Conservation (phyloP, 768 basidiomycete genomes). For the Clavulina sp. region DNA sequence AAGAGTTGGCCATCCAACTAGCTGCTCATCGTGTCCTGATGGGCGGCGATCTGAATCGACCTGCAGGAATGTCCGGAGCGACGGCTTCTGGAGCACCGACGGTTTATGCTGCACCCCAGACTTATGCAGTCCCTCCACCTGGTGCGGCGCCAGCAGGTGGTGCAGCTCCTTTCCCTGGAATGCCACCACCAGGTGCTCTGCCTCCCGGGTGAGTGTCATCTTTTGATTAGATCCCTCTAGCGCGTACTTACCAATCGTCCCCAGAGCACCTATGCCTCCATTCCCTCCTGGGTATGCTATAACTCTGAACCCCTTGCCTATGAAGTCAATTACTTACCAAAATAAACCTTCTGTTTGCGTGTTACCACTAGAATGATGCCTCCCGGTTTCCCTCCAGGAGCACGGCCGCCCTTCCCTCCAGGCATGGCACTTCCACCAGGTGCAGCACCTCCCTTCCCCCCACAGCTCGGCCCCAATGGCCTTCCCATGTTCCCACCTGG, state of each 20-base stretch:
- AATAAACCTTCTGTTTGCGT: not conserved
- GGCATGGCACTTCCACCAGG: conserved; percentile 15
- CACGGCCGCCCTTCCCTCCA: conserved; percentile 15
- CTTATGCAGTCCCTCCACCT: conserved; percentile 35
- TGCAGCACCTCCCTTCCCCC: conserved; percentile 15
- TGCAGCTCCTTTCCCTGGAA: conserved; percentile 26
- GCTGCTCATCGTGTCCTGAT: conserved; percentile 85
- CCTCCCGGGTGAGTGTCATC: conserved; percentile 7
- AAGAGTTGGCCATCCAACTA: conserved; percentile 69
- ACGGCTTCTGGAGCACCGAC: conserved; percentile 24
- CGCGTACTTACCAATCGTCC: not conserved
- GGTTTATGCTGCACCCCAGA: conserved; percentile 59
- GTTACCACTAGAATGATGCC: conserved; percentile 14
- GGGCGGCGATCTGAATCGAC: conserved; percentile 32
- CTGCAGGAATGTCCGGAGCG: conserved; percentile 21
- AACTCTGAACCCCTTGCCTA: too few species aligned
- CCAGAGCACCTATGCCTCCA: conserved; percentile 17
- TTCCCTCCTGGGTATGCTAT: conserved; percentile 18
- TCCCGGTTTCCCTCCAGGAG: conserved; percentile 11
- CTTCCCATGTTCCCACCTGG: not conserved
- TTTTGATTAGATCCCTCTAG: not conserved
- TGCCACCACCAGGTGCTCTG: conserved; percentile 26
- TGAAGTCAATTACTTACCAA: not conserved
- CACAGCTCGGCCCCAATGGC: not conserved
- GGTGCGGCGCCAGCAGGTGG: conserved; percentile 19